Percentiles rank a stretch among this genome's conserved stretches.
Conservation (phyloP, 2,329 filamentous ascomycete genomes). For the Epichloe baconii region DNA sequence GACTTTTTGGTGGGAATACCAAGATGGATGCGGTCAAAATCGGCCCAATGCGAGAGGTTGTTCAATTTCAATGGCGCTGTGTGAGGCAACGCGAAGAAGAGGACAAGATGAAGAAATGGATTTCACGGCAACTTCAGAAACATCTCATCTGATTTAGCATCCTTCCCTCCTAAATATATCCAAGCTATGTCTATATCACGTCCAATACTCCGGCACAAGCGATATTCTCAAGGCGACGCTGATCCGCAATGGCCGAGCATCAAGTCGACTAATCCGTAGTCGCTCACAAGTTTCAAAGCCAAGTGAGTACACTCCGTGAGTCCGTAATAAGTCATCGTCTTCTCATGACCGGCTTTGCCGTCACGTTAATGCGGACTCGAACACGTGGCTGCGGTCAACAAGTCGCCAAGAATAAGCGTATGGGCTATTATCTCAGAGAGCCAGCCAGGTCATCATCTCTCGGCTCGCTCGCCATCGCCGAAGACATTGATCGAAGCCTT, state of each 20-base stretch:
- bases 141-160: too few species aligned
- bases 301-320: background rate
- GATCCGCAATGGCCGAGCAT: background rate
- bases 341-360: background rate
- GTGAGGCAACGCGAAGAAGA: background rate
- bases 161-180: background rate
- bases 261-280: background rate
- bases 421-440: background rate
- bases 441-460: background rate
- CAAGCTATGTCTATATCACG: background rate
- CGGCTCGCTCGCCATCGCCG: background rate
- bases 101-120: background rate
- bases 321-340: too few species aligned
- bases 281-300: background rate
- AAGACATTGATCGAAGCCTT: background rate
- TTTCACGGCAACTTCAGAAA: too few species aligned
- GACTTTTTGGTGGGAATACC: too few species aligned
- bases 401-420: background rate
- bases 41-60: too few species aligned
- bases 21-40: too few species aligned
- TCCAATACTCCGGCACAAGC: background rate
- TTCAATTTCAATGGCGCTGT: too few species aligned
- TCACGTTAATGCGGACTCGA: background rate
- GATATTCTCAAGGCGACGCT: background rate
- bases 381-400: too few species aligned